Conservation (phyloP, 2,329 filamentous ascomycete species). For the Aureobasidium leucospermi region DNA sequence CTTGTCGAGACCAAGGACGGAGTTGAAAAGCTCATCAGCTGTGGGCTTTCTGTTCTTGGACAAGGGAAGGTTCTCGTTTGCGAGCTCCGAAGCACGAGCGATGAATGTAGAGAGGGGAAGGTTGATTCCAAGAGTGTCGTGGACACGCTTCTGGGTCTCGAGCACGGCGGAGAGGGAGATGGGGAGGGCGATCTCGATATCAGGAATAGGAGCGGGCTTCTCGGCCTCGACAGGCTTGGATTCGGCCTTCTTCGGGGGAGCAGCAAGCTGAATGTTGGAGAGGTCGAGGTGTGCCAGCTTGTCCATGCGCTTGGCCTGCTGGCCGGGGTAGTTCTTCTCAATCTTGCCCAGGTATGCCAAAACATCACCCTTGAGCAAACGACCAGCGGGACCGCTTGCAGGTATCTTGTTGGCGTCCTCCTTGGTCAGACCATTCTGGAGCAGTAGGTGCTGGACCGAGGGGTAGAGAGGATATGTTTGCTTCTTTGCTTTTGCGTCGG, state of each 20-base stretch:
- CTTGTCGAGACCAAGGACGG: constrained; percentile 66
- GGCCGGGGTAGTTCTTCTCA: constrained; percentile 60
- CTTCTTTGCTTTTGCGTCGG: constrained; percentile 34
- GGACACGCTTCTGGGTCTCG: constrained; percentile 72
- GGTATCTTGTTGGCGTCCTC: constrained; percentile 74
- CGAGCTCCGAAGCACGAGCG: constrained; percentile 72
- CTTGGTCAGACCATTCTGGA: constrained; percentile 67
- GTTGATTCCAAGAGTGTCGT: constrained; percentile 68
- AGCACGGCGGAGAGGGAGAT: constrained; percentile 74
- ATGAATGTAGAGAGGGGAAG: constrained; percentile 84
- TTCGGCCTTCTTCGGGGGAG: constrained; percentile 36
- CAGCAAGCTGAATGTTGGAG: constrained; percentile 83
- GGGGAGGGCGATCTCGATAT: constrained; percentile 60
- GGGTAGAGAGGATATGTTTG: constrained; percentile 70
- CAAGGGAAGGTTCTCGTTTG: constrained; percentile 76
- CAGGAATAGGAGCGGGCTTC: constrained; percentile 37
- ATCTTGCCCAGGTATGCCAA: constrained; percentile 82
- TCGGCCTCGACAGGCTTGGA: constrained; percentile 40
- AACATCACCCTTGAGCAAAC: constrained; percentile 90
- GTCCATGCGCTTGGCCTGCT: constrained; percentile 62
- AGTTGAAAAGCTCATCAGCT: constrained; percentile 79
- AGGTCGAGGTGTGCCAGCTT: constrained; percentile 81
- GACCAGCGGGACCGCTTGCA: constrained; percentile 77
- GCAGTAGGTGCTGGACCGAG: constrained; percentile 75
- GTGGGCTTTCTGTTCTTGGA: constrained; percentile 58